Percentiles rank a stretch among this genome's conserved stretches.
Evolutionary conservation across 257 asterid species (phyloP).

Genomic region (Cruciata laevipes): DNA sequence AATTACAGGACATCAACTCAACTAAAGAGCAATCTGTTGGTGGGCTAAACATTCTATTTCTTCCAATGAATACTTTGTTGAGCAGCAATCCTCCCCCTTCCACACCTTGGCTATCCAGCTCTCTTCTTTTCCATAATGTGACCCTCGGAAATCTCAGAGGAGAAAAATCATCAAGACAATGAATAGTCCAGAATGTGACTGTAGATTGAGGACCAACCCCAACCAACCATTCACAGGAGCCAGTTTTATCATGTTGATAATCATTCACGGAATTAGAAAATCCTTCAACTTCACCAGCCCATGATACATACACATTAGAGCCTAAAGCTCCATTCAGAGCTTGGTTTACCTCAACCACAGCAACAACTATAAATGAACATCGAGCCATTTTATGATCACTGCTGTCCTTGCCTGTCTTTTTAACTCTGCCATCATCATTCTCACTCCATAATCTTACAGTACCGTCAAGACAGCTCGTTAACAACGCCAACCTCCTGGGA

Average conservation of each 20-base stretch:
- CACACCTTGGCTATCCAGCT: constrained; percentile 31
- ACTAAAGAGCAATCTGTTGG: constrained; percentile 64
- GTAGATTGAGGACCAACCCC: constrained; percentile 65
- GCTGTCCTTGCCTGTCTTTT: constrained; percentile 55
- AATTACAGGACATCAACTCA: constrained; percentile 54
- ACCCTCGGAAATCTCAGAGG: constrained; percentile 93
- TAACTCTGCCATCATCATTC: constrained; percentile 70
- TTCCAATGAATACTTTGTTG: constrained; percentile 53
- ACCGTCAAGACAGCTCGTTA: constrained; percentile 87
- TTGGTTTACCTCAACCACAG: constrained; percentile 79
- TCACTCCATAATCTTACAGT: constrained; percentile 92
- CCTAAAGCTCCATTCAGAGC: constrained; percentile 59
- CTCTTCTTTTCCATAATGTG: constrained; percentile 72
- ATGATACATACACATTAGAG: constrained; percentile 53
- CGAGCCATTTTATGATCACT: constrained; percentile 44
- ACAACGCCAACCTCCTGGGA: constrained; percentile 52
- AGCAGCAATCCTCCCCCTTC: constrained; percentile 39
- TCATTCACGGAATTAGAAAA: constrained; percentile 38
- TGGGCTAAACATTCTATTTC: constrained; percentile 62
- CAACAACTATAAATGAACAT: constrained; percentile 57
- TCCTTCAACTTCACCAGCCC: constrained; percentile 74
- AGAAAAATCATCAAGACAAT: constrained; percentile 88
- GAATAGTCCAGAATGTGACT: constrained; percentile 71
- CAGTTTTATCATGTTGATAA: constrained; percentile 48
- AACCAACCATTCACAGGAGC: constrained; percentile 88